Percentiles rank a stretch among this genome's conserved stretches.
These are phyloP conservation scores for Trichosporon asahii DNA, from an alignment of 1,284 basidiomycete genomes.

Conservation along the genomic window DNA sequence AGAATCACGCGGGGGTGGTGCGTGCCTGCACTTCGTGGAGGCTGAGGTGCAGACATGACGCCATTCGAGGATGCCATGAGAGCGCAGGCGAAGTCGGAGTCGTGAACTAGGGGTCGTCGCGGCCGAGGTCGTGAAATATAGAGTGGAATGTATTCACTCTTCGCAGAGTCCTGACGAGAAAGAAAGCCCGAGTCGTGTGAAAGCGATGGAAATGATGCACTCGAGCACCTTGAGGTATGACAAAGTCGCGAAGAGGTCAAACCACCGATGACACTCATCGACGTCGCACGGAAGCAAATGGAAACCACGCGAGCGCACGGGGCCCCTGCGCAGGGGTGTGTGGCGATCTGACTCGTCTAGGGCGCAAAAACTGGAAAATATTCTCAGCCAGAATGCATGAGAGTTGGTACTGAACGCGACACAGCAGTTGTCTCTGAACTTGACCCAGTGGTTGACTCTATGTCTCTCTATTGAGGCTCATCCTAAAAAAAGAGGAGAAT, in stretches of 20 bases:
- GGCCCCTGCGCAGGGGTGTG: not conserved
- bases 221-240: not conserved
- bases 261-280: constrained; percentile 10
- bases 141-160: not conserved
- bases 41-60: constrained; percentile 20
- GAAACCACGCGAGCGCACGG: constrained; percentile 4
- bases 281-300: constrained; percentile 1
- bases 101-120: not conserved
- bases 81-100: not conserved
- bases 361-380: not conserved
- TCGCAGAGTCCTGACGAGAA: not conserved
- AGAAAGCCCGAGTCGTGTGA: not conserved
- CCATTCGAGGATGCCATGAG: constrained; percentile 16
- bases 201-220: not conserved
- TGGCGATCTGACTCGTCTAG: not conserved
- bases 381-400: too few relatives aligned
- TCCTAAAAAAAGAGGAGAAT: too few relatives aligned
- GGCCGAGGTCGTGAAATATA: not conserved
- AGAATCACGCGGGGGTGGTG: constrained; percentile 40
- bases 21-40: constrained; percentile 2
- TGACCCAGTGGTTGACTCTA: too few relatives aligned
- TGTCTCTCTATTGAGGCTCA: too few relatives aligned
- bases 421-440: too few relatives aligned
- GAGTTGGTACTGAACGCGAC: too few relatives aligned
- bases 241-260: constrained; percentile 2